These are phyloP conservation scores for Fusarium hostae DNA, from an alignment of 2,329 filamentous ascomycete genomes.

Conservation along the genomic window DNA sequence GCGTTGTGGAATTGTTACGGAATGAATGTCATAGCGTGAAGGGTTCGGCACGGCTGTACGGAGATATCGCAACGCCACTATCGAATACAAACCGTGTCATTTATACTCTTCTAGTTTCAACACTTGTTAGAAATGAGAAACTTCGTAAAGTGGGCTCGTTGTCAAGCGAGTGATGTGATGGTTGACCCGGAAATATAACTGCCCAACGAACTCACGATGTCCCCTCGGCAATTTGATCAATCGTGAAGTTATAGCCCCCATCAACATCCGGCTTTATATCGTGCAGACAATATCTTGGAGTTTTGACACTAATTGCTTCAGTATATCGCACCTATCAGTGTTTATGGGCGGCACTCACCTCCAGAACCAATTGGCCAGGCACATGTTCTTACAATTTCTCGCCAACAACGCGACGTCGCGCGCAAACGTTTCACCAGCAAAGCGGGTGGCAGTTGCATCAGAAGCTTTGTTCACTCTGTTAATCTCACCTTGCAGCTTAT, in stretches of 20 bases:
- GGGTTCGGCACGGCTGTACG: not conserved
- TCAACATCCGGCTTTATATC: not conserved
- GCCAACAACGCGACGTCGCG: not conserved
- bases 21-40: not conserved
- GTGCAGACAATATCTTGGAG: not conserved
- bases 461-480: not conserved
- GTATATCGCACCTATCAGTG: too few species aligned
- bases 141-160: not conserved
- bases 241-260: not conserved
- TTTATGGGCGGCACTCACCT: not conserved
- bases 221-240: not conserved
- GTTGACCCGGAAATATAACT: not conserved
- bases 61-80: not conserved
- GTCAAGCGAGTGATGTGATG: not conserved
- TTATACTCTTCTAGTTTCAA: not conserved
- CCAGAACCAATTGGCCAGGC: not conserved
- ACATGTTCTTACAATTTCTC: not conserved
- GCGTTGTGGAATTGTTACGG: not conserved
- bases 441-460: not conserved
- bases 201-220: not conserved
- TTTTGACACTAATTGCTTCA: not conserved
- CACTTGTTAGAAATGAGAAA: not conserved
- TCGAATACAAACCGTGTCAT: not conserved
- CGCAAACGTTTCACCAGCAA: not conserved
- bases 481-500: not conserved